These are phyloP conservation scores for Picea abies DNA, from an alignment of 83 land plant species.

Conservation along the genomic window DNA sequence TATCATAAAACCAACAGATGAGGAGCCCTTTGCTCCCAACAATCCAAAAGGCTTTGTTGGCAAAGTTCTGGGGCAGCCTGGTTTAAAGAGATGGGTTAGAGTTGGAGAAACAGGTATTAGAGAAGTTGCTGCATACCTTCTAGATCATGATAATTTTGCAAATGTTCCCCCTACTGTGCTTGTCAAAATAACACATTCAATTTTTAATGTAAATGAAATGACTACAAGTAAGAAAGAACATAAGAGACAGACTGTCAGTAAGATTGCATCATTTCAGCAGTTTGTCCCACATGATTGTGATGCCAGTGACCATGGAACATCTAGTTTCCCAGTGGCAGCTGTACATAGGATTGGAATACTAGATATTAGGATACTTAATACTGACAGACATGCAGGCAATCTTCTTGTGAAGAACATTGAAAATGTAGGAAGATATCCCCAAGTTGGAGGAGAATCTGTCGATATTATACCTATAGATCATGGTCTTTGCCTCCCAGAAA, in stretches of 20 bases:
- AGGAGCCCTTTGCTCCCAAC: slow-evolving; percentile 86
- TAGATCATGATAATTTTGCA: slow-evolving; percentile 83
- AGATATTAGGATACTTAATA: slow-evolving; percentile 78
- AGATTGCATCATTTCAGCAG: slow-evolving; percentile 85
- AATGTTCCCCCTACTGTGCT: slow-evolving; percentile 77
- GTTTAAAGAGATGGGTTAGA: slow-evolving; percentile 69
- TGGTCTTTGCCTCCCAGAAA: slow-evolving; percentile 86
- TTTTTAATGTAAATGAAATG: slow-evolving; percentile 65
- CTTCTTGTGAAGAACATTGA: slow-evolving; percentile 56
- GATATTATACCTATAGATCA: slow-evolving; percentile 89
- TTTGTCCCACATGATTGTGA: slow-evolving; percentile 79
- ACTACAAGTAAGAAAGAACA: slow-evolving; percentile 15
- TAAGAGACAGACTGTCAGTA: slow-evolving; percentile 44
- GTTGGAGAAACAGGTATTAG: slow-evolving; percentile 86
- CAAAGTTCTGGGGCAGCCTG: slow-evolving; percentile 79
- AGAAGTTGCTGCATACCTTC: slow-evolving; percentile 87
- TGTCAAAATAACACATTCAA: slow-evolving; percentile 67
- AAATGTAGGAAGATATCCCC: slow-evolving; percentile 29
- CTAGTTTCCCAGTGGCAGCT: slow-evolving; percentile 73
- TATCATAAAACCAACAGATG: slow-evolving; percentile 72
- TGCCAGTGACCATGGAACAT: slow-evolving; percentile 80
- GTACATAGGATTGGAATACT: slow-evolving; percentile 87
- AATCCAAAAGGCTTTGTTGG: slow-evolving; percentile 88
- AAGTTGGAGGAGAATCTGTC: slow-evolving; percentile 27
- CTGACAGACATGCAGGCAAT: slow-evolving; percentile 89